A percentile compares a stretch with the other conserved stretches of the same genome.
These are phyloP conservation scores for Rutidosis leptorrhynchoides DNA, from an alignment of 129 eudicot genomes.

Conservation along the genomic window DNA sequence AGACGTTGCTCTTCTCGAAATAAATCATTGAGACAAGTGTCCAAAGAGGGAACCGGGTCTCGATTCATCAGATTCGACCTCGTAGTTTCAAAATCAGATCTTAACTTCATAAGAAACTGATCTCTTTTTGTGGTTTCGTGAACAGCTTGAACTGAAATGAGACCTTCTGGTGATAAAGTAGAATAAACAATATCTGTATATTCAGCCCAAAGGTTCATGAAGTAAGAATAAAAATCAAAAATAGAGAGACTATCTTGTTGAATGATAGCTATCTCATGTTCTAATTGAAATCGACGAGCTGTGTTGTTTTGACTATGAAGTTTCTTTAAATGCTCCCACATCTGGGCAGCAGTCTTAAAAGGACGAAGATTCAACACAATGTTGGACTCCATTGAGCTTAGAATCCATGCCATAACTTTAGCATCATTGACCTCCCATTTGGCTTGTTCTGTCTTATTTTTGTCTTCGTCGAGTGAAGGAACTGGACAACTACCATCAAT, in stretches of 20 bases:
- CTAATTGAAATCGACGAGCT: not conserved
- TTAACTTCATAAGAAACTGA: constrained; percentile 29
- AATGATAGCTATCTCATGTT: not conserved
- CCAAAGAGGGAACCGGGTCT: too few relatives aligned
- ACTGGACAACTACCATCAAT: not conserved
- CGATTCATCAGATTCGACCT: too few relatives aligned
- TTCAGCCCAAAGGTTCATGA: constrained; percentile 18
- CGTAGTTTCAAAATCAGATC: constrained; percentile 20
- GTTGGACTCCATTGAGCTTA: not conserved
- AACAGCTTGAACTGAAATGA: constrained; percentile 4
- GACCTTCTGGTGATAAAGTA: not conserved
- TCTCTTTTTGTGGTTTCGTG: constrained; percentile 25
- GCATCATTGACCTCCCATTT: constrained; percentile 11
- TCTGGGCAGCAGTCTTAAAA: not conserved
- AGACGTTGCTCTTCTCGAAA: too few relatives aligned
- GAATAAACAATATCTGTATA: constrained; percentile 11
- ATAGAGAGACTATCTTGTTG: constrained; percentile 2
- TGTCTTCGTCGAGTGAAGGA: not conserved
- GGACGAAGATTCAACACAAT: not conserved
- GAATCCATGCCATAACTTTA: not conserved
- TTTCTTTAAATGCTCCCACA: not conserved
- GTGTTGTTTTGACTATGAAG: constrained; percentile 3
- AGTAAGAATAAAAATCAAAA: too few relatives aligned
- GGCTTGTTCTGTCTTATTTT: not conserved
- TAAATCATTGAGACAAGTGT: too few relatives aligned